Evolutionary conservation across 2,329 filamentous ascomycete genomes (phyloP), one percentile per base, ranked within the genome.

Genomic region (Verticillium zaregamsianum): DNA sequence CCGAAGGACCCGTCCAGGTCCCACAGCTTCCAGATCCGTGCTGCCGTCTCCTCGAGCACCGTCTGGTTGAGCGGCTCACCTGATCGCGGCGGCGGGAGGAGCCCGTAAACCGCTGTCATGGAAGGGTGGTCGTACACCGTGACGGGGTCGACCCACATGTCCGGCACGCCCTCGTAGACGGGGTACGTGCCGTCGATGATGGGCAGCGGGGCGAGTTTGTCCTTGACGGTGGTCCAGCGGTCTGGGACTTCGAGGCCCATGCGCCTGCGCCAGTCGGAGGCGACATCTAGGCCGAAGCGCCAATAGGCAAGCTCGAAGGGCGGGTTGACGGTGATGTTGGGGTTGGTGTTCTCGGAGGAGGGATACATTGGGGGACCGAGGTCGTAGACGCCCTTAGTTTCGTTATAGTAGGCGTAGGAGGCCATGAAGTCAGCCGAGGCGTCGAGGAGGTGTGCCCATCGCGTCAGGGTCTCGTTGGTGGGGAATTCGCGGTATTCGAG

Each of bases 291-390:
- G 1, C 85, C 85, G 63, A 87, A 87, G 17, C 81, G 77, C 84
- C 84, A 87, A 70, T 88, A 88, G 7, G 84, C 81, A 6, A 84
- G 72, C 72, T 88, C 85, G 61, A 87, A 88, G 0, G 83, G 80
- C 20, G 85, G 82, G 66, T 87, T 87, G 2, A 81, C 68, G 0
- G 84, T 87, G 1, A 67, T 71, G 63, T 86, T 86, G 1, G 84
- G 83, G 12, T 78, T 77, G 0, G 85, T 87, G 65, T 86, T 88
- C 67, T 88, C 85, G 1, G 80, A 78, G 0, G 76, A 79, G 0
- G 77, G 77, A 23, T 80, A 80, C 66, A 80, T 71, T 17, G 79
- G 79, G 15, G 79, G 76, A 0, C 79, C 79, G 7, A 81, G 71
- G 58, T 81, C 85, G 66, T 85, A 87, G 25, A 79, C 71, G 7